Evolutionary conservation across 306 rosid genomes (phyloP).

Genomic region (Cucumis melo): DNA sequence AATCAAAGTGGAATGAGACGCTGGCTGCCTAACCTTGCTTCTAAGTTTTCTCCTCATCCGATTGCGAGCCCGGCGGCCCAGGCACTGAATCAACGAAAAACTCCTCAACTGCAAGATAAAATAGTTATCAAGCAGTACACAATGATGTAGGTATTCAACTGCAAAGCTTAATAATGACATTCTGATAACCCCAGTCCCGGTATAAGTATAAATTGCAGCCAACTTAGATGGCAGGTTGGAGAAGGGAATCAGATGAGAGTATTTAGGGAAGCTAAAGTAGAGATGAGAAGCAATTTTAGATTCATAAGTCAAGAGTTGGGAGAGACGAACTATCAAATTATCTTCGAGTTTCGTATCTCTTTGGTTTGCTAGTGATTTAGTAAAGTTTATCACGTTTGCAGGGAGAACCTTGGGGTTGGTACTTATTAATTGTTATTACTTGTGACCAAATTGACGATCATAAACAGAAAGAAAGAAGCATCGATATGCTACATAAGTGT

Average conservation of each 20-base stretch:
- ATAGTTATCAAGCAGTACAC: not conserved
- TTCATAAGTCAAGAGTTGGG: not conserved
- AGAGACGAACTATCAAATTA: not conserved
- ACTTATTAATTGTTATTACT: not conserved
- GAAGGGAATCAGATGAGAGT: not conserved
- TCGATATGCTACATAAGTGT: not conserved
- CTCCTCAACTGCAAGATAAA: slow-evolving; percentile 57
- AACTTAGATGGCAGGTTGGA: not conserved
- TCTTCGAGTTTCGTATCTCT: not conserved
- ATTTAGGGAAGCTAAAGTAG: not conserved
- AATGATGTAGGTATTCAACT: not conserved
- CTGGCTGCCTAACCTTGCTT: not conserved
- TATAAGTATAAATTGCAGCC: not conserved
- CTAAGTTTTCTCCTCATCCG: slow-evolving; percentile 70
- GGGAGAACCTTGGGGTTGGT: not conserved
- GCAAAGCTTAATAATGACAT: not conserved
- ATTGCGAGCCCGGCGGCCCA: slow-evolving; percentile 29
- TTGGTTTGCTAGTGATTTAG: not conserved
- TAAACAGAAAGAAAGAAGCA: not conserved
- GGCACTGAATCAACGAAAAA: slow-evolving; percentile 76
- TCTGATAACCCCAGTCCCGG: not conserved
- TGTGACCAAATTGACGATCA: not conserved
- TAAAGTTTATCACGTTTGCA: not conserved
- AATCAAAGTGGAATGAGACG: not conserved
- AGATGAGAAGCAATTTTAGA: not conserved